phyloP scores from a whole-genome alignment of 805 yeast genomes.

The Starmerella apicola region DNA sequence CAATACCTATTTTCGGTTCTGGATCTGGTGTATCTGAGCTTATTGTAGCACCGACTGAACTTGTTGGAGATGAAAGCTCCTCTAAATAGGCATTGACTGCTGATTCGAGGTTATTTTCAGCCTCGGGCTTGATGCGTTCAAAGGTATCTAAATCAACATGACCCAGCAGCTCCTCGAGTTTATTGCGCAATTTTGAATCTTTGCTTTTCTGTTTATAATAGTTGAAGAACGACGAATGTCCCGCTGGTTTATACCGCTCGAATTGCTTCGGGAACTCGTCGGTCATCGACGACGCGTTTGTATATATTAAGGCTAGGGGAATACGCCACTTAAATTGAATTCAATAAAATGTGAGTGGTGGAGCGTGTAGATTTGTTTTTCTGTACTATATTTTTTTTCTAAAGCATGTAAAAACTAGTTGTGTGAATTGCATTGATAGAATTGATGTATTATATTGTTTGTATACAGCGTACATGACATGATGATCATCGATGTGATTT shows the following conservation, averaged over 20 bases:
- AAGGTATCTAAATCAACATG: constrained; percentile 14
- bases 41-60: not conserved
- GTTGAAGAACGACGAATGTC: constrained; percentile 12
- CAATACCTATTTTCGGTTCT: not conserved
- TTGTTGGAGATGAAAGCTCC: not conserved
- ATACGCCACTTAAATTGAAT: too few relatives aligned
- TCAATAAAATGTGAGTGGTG: too few relatives aligned
- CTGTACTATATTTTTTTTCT: too few relatives aligned
- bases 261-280: constrained; percentile 2
- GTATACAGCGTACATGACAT: too few relatives aligned
- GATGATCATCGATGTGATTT: too few relatives aligned
- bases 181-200: constrained; percentile 6
- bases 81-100: constrained; percentile 26
- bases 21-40: not conserved
- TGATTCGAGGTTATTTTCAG: constrained; percentile 20
- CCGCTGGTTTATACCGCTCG: constrained; percentile 7
- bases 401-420: too few relatives aligned
- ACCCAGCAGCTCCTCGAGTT: constrained; percentile 24
- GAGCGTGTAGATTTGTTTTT: too few relatives aligned
- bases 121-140: constrained; percentile 14
- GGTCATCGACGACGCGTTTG: too few relatives aligned
- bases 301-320: too few relatives aligned
- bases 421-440: too few relatives aligned
- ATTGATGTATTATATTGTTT: too few relatives aligned
- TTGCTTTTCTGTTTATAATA: not conserved